Evolutionary conservation across 2,329 filamentous ascomycete species (phyloP), one percentile per base, ranked within the genome.

Genomic region (Xylariales sp.): DNA sequence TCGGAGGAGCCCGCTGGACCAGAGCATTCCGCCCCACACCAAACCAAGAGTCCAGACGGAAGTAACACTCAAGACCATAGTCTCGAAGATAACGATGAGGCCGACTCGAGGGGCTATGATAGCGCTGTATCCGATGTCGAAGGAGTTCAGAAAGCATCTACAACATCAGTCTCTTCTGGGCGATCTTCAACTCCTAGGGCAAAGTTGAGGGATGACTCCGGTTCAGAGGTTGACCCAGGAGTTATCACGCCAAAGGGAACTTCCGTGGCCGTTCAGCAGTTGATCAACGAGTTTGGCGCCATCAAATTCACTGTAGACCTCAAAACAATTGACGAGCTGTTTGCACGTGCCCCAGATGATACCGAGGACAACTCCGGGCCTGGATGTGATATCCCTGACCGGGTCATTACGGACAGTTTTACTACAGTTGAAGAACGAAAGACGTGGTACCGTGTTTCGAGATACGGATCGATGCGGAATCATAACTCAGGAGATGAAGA

Each of bases 381-480:
- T 7, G 40, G 57, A 16, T 47, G 52, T 2, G 55, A 65, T 1
- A 52, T 77, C 0, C 59, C 74, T 1, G 74, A 77, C 21, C 58
- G 64, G 21, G 56, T 74, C 32, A 64, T 76, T 14, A 58, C 57
- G 21, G 76, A 82, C 53, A 74, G 65, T 20, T 81, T 81, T 45
- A 63, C 64, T 4, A 65, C 69, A 3, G 70, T 73, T 3, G 72
- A 73, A 3, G 72, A 84, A 57, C 76, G 81, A 36, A 82, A 78
- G 51, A 68, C 70, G 6, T 85, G 81, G 81, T 82, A 84, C 49
- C 76, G 78, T 15, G 60, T 84, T 14, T 82, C 80, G 6, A 71
- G 80, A 4, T 70, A 69, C 42, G 80, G 78, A 3, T 78, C 79
- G 1, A 69, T 73, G 50, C 68, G 77, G 5, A 74, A 73, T 44